Evolutionary conservation across 495 filamentous ascomycete species (phyloP), one percentile per base, ranked within the genome.

Genomic region (Podospora pseudopauciseta): DNA sequence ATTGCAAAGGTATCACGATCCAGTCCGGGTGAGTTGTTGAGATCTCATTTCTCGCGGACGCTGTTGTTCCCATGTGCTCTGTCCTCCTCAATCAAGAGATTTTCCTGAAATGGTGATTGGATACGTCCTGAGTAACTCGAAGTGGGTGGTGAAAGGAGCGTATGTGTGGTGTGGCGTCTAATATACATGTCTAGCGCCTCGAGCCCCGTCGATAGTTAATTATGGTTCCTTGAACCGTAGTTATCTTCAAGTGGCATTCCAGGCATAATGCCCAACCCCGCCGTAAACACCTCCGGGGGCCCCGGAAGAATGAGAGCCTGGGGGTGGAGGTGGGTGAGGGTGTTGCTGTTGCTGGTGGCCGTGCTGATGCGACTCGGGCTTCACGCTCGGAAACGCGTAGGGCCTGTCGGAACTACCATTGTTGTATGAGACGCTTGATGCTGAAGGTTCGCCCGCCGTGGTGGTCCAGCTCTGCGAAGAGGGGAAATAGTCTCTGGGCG

Each of bases 401-500:
- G 81, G 76, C 56, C 80, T 74, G 28, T 74, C 77, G 54, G 57
- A 65, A n/a, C 70, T 67, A 69, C 72, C 74, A 67, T 78, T 78
- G 16, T 74, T 68, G 28, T 81, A 80, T 16, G 76, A 58, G 16
- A 58, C 55, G 23, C 55, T 73, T 2, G 76, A 66, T 15, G 79
- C 70, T 53, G 74, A 74, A 7, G 71, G 67, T 59, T 82, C 81
- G 54, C 79, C 78, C 2, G 81, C 78, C 23, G 80, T 79, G 16
- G 79, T 78, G 19, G 79, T 81, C 81, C 80, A 83, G 32, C 77
- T 79, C 58, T 79, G 76, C 11, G 78, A 72, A 4, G 80, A 70
- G n/a, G 82, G 79, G 67, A 81, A 83, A 67, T 83, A 83, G 49
- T 84, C 82, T 32, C 82, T 76, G 18, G 79, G 75, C 13, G 80